Base-by-base conservation (phyloP, 2,329 filamentous ascomycete species). In the Botrytis pseudocinerea region DNA sequence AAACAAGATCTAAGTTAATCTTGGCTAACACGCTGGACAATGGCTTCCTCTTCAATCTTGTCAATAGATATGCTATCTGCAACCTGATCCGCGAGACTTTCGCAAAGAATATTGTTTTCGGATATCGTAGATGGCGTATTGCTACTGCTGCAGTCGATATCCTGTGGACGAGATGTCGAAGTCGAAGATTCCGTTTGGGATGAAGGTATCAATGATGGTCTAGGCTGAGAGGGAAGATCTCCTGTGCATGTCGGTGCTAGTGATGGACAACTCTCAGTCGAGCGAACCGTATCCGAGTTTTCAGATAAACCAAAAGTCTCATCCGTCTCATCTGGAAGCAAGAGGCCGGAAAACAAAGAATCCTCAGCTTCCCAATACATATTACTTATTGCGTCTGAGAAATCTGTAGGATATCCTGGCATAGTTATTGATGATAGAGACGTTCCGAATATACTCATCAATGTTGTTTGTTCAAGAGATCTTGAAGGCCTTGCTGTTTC, bases 351-450 rank as follows among this genome's bases (percentile, higher is more conserved):
- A 44, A 63, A 44, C 9, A 18, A 63, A 20, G 61, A 25, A 44
- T 63, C 35, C 22, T 63, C 61, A 16, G 38, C 61, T 63, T 42
- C 61, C 61, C 61, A 63, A 18, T 44, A 25, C 61, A 63, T 63
- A 44, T 42, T 38, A 63, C n/a, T 54, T 7, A n/a, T 28, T 28
- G 16, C 28, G 38, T 22, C 5, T 63, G 38, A 63, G 14, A 18
- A 42, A 25, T 28, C 61, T 38, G 35, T 25, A 28, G 61, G 10
- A 44, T 63, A 44, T 12, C 44, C 42, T 7, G 61, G 35, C 38
- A 40, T 28, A 25, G 38, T 20, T 44, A 12, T 10, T 14, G 61
- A 44, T 20, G 61, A 20, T 20, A 25, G 22, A 63, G 35, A 44
- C 18, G 38, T 20, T 63, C 16, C 61, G 38, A 63, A 28, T 38